Evolutionary conservation across 2,329 filamentous ascomycete species (phyloP), one percentile per base, ranked within the genome.

Genomic region (Aureobasidium subglaciale): DNA sequence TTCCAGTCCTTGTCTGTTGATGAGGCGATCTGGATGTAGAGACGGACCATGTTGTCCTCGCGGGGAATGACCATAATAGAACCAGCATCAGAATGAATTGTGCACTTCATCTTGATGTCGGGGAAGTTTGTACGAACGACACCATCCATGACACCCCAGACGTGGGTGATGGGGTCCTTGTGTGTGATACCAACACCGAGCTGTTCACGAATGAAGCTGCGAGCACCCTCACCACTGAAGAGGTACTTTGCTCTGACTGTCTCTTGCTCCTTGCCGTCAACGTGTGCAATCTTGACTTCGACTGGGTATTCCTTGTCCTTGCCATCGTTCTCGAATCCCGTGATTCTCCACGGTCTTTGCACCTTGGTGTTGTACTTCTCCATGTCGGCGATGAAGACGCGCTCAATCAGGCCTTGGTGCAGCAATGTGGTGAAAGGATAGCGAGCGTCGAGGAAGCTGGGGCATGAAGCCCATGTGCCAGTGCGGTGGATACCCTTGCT

Each of bases 401-500:
- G 71, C 71, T 84, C 81, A 48, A 84, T 84, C 65, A 83, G 68
- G 15, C 81, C 81, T 64, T 84, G 81, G 63, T 84, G 81, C 6
- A 84, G 70, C 4, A 84, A 72, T 27, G 81, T 83, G 27, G 81
- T 84, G 67, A 83, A 84, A 0, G 81, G 81, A 62, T 84, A 84
- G 62, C 81, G 71, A 27, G 82, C 81, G 63, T 85, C 82, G 58
- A 85, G 83, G 70, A 95, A 96, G 61, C 82, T 84, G 0, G 91
- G 91, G 71, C 91, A 96, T 67, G 86, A 91, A 5, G 90, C 87
- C 90, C 90, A 96, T 40, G 77, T 85, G 22, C 81, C 81, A 1
- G 82, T 85, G 56, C 81, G 70, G 59, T 76, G 71, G 40, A 85
- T 85, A 42, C 80, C 82, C 59, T 77, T 74, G 11, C 71, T 73